Conservation (phyloP, 495 filamentous ascomycete species). For the Tuber indicum region DNA sequence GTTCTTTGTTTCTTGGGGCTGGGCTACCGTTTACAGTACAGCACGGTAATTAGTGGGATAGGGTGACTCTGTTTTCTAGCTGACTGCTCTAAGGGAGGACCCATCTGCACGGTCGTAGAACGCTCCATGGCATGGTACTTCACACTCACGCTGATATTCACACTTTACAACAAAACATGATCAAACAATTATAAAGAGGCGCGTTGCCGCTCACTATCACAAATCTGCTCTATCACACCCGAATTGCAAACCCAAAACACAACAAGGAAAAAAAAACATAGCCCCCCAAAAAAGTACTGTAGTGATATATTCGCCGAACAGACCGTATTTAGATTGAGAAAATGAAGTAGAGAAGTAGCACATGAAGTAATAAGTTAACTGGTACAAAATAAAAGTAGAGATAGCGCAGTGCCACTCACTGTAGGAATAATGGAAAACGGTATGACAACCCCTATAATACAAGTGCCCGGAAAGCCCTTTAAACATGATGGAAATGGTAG, state of each 20-base stretch:
- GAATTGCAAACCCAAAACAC: background rate
- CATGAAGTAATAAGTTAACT: slow-evolving; percentile 16
- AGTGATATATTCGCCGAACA: background rate
- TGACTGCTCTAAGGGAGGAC: no score
- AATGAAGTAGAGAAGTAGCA: slow-evolving; percentile 9
- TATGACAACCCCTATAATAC: background rate
- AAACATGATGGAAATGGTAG: background rate
- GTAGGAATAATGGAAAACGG: background rate
- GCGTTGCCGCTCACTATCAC: background rate
- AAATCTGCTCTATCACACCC: background rate
- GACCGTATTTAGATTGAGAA: background rate
- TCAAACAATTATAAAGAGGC: background rate
- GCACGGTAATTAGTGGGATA: background rate
- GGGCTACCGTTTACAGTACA: background rate
- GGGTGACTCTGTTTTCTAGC: background rate
- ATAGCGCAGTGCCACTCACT: background rate
- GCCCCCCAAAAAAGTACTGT: background rate
- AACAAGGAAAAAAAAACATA: background rate
- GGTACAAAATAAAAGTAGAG: slow-evolving; percentile 4
- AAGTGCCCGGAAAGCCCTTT: background rate
- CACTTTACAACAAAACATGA: background rate
- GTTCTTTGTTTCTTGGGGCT: background rate
- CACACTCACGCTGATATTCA: background rate
- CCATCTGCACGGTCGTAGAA: background rate
- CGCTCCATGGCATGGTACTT: background rate